Evolutionary conservation across 257 asterid genomes (phyloP), one percentile per base, ranked within the genome.

Genomic region (Eustoma russellianum): DNA sequence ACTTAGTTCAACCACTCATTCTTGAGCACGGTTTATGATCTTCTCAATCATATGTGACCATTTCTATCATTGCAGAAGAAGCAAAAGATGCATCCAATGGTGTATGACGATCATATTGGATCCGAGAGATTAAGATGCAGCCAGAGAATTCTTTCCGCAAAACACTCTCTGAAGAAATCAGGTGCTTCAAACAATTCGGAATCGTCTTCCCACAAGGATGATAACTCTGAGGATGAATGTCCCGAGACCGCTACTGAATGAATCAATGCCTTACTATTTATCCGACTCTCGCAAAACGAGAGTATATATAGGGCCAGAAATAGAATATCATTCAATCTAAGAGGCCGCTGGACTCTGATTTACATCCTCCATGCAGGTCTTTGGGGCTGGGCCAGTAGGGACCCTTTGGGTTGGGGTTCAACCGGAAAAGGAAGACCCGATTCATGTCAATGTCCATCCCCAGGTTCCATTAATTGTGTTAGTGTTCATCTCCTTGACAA

Each of bases 41-140:
- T 76, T 38, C 56, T 66, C 53, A 38, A 69, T 51, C 81, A 79
- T 13, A 46, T 73, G 3, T 81, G 95, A 50, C 69, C 66, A 60
- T 44, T 28, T 63, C 54, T 68, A 16, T 46, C 5, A 51, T 65
- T 73, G 77, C 77, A 88, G 99, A 81, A 75, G 72, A 80, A 70
- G 66, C 94, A 79, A 71, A 86, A 71, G 81, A 80, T 92, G 88
- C 95, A 85, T 60, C 98, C 97, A 16, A 56, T 70, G 74, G 67
- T 87, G 91, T 92, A 85, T 28, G 91, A 81, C 14, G 86, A 59
- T 46, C 43, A 14, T 46, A 53, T 33, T 52, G 94, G 83, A 70
- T 62, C 82, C 14, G 90, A 77, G 62, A 68, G 74, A 61, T 53
- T 74, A 58, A 79, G 99, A 71, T 69, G 71, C 82, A 87, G 98